Evolutionary conservation across 2,329 filamentous ascomycete species (phyloP), one percentile per base, ranked within the genome.

Genomic region (Fusarium sp.): DNA sequence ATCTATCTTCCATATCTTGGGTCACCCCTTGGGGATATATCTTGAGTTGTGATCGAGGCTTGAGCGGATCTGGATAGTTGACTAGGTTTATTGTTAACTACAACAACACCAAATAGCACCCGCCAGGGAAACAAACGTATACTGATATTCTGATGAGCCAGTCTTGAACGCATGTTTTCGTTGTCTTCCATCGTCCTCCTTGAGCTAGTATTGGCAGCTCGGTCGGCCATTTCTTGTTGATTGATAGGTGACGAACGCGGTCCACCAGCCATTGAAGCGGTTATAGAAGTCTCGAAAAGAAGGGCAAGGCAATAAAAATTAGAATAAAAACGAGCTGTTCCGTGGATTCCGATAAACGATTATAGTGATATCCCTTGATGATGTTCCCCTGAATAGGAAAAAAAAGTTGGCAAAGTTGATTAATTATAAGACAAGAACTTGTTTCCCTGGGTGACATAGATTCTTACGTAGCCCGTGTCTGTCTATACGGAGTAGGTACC

Each of bases 101-200:
- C 32, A 17, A 30, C 37, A 10, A 39, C 13, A 17, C 28, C 28
- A 24, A n/a, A 41, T 28, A 15, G 28, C 10, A n/a, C 10, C 8
- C 15, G 35, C 3, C 11, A 19, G 24, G 22, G 22, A 44, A 6
- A 67, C 81, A 68, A 74, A 86, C 85, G 76, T 7, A 81, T 79
- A 54, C 80, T 82, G 70, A 86, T 86, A 11, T 79, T 77, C 43
- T 79, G 78, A 63, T 87, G 84, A 2, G 75, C 58, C 1, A 87
- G 77, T 20, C 74, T 80, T 3, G 75, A 57, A 43, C 77, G 81
- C 11, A 75, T 71, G 6, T 64, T 53, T 6, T 84, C 81, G 39
- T 74, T 76, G 44, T 86, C 84, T 9, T 86, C 83, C 45, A 74
- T 80, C 53, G 75, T 75, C 72, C 82, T 79, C 67, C 78, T 79